These are phyloP conservation scores for Corylus heterophylla DNA, from an alignment of 306 rosid genomes.

Conservation along the genomic window DNA sequence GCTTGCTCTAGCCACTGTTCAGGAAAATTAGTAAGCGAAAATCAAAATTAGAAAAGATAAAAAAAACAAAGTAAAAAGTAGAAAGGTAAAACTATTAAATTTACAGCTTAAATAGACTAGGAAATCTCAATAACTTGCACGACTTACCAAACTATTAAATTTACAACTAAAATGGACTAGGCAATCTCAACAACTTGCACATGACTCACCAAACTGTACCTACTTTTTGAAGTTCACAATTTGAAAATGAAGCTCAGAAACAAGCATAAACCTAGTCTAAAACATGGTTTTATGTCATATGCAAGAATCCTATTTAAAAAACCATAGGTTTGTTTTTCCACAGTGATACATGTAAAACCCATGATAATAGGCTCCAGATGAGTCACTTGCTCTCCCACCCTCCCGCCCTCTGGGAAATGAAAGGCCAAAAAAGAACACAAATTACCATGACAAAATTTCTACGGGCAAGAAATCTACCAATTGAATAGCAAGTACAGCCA, in stretches of 20 bases:
- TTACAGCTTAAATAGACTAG: constrained; percentile 4
- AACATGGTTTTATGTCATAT: constrained; percentile 4
- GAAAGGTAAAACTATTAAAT: constrained; percentile 9
- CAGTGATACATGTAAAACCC: neutral
- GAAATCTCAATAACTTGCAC: neutral
- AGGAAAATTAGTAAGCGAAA: constrained; percentile 32
- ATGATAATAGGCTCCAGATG: neutral
- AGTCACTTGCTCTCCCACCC: neutral
- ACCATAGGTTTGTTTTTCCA: constrained; percentile 2
- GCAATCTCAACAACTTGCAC: neutral
- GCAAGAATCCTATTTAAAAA: constrained; percentile 8
- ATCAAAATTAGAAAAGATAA: constrained; percentile 18
- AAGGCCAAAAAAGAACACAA: neutral
- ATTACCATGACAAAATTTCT: neutral
- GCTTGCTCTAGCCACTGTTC: constrained; percentile 86
- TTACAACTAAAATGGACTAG: constrained; percentile 2
- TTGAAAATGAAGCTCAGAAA: constrained; percentile 23
- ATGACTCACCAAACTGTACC: constrained; percentile 14
- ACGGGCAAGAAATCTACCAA: neutral
- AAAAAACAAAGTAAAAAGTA: neutral
- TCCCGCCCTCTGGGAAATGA: neutral
- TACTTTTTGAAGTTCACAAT: constrained; percentile 20
- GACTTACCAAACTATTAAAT: neutral
- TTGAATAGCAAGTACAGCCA: neutral
- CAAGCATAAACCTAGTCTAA: neutral